Percentiles rank a stretch among this genome's conserved stretches.
phyloP scores from a whole-genome alignment of 2,329 filamentous ascomycete genomes.

The Fusarium tuaranense region DNA sequence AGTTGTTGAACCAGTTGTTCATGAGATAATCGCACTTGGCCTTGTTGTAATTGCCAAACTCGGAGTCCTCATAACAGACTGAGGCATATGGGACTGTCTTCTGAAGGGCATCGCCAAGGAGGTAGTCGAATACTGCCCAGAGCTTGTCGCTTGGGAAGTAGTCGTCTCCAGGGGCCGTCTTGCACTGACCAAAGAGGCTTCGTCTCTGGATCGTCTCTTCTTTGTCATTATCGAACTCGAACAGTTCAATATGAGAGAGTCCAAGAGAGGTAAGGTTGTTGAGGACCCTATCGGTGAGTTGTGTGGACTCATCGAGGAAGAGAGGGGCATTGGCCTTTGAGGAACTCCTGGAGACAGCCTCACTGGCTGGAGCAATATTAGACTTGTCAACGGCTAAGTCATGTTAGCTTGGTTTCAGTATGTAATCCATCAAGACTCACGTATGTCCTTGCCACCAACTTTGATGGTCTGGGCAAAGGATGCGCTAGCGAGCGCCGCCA shows the following conservation, averaged over 20 bases:
- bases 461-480: conserved; percentile 43
- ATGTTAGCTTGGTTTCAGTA: neutral
- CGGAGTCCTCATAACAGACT: conserved; percentile 45
- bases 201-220: conserved; percentile 7
- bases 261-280: conserved; percentile 46
- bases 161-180: conserved; percentile 45
- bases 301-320: conserved; percentile 42
- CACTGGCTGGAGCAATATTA: conserved; percentile 40
- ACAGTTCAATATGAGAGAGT: conserved; percentile 47
- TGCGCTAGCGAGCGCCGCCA: conserved; percentile 24
- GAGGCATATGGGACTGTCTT: conserved; percentile 49
- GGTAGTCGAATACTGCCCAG: conserved; percentile 49
- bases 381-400: conserved; percentile 24
- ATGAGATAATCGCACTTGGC: conserved; percentile 21
- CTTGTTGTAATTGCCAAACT: conserved; percentile 16
- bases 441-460: conserved; percentile 38
- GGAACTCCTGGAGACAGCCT: conserved; percentile 18
- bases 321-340: conserved; percentile 21
- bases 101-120: conserved; percentile 48
- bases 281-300: conserved; percentile 51
- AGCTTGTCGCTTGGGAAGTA: conserved; percentile 42
- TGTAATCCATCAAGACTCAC: conserved; percentile 24
- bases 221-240: conserved; percentile 45
- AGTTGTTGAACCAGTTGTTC: conserved; percentile 34
- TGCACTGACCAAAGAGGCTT: conserved; percentile 39